These are phyloP conservation scores for Mrakiaceae sp. DNA, from an alignment of 1,284 basidiomycete genomes.

Conservation along the genomic window DNA sequence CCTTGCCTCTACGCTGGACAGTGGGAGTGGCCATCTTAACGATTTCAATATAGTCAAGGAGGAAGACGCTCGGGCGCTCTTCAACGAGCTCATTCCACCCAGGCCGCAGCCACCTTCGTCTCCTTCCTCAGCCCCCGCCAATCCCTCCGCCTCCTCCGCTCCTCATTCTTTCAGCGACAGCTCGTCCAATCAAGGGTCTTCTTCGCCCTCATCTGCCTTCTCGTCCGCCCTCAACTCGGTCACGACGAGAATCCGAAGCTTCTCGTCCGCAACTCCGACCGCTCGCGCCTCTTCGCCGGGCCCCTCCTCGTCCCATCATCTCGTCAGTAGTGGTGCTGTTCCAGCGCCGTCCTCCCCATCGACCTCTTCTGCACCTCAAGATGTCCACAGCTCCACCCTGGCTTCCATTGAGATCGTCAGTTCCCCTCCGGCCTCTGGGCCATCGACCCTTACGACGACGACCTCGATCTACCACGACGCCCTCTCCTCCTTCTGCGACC, in stretches of 20 bases:
- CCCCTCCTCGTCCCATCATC: background rate
- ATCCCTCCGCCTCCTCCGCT: background rate
- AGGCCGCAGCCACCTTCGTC: background rate
- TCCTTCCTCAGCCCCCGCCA: background rate
- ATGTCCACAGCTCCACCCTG: background rate
- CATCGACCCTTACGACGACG: too few relatives aligned
- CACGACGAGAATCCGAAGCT: background rate
- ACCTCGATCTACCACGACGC: too few relatives aligned
- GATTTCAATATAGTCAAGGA: slow-evolving; percentile 7
- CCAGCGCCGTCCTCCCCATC: background rate
- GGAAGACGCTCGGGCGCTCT: slow-evolving; percentile 7
- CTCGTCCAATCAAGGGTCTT: background rate
- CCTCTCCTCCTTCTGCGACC: too few relatives aligned
- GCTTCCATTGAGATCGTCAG: background rate
- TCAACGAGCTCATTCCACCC: slow-evolving; percentile 14
- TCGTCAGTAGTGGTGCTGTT: background rate
- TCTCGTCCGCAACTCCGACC: background rate
- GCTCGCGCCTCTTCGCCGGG: background rate
- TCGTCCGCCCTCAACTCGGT: background rate
- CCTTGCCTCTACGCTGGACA: slow-evolving; percentile 11
- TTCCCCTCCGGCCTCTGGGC: too few relatives aligned
- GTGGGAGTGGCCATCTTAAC: background rate
- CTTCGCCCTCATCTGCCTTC: background rate
- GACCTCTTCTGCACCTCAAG: background rate
- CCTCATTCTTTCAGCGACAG: background rate